These are phyloP conservation scores for Pestalotiopsis sp. DNA, from an alignment of 2,329 filamentous ascomycete species.

Conservation along the genomic window DNA sequence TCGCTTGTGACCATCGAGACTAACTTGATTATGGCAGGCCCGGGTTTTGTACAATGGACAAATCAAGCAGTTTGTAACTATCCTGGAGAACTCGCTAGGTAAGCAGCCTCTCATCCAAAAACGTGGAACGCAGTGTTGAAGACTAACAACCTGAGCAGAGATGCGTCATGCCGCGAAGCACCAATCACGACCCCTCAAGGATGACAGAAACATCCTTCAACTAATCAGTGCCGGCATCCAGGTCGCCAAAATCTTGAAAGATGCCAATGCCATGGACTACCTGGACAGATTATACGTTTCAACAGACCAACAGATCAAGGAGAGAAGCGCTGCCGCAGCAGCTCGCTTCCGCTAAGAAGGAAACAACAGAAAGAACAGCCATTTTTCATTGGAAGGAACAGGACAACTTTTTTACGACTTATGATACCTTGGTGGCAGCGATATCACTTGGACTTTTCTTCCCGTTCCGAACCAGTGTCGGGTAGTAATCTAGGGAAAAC, in stretches of 20 bases:
- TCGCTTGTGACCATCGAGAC: not conserved
- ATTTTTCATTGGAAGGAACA: not conserved
- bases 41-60: slow-evolving; percentile 85
- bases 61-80: slow-evolving; percentile 89
- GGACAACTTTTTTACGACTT: not conserved
- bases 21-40: slow-evolving; percentile 40
- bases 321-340: slow-evolving; percentile 53
- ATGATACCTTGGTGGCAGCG: not conserved
- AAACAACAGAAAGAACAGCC: not conserved
- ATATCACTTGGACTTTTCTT: not conserved
- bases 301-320: slow-evolving; percentile 78
- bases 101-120: slow-evolving; percentile 42
- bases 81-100: slow-evolving; percentile 85
- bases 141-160: slow-evolving; percentile 3
- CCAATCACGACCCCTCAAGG: slow-evolving; percentile 80
- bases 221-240: slow-evolving; percentile 86
- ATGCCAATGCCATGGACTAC: slow-evolving; percentile 81
- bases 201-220: slow-evolving; percentile 87
- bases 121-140: not conserved
- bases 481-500: not conserved
- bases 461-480: not conserved
- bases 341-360: slow-evolving; percentile 41
- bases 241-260: slow-evolving; percentile 85
- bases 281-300: slow-evolving; percentile 80
- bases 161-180: slow-evolving; percentile 79